Evolutionary conservation across 2,329 filamentous ascomycete genomes (phyloP).

Genomic region (Lanzia echinophila): DNA sequence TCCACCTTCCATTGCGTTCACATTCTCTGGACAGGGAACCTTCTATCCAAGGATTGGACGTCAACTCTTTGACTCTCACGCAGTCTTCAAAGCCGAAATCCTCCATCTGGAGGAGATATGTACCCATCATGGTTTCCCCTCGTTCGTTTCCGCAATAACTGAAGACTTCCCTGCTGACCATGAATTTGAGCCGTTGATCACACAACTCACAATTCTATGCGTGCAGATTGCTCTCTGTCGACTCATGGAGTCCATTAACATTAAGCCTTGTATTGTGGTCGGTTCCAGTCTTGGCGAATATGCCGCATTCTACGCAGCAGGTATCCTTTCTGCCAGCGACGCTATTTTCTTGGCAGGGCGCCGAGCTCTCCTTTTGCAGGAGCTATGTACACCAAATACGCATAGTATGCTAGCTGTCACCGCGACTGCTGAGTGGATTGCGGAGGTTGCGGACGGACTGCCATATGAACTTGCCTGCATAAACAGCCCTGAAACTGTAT

Average conservation of each 20-base stretch:
- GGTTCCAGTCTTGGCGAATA: conserved; percentile 39
- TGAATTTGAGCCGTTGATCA: background rate
- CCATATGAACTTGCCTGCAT: background rate
- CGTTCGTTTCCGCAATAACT: background rate
- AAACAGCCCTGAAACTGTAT: background rate
- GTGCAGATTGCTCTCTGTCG: background rate
- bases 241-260: background rate
- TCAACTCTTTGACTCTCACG: background rate
- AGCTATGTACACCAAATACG: conserved; percentile 56
- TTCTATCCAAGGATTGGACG: background rate
- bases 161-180: background rate
- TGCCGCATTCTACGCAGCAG: conserved; percentile 61
- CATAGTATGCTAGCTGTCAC: conserved; percentile 59
- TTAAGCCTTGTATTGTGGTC: conserved; percentile 39
- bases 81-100: background rate
- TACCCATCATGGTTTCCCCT: background rate
- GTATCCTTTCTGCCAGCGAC: conserved; percentile 62
- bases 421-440: conserved; percentile 34
- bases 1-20: conserved; percentile 30
- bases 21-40: conserved; percentile 3
- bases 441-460: background rate
- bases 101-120: background rate
- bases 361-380: conserved; percentile 56
- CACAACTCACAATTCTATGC: background rate
- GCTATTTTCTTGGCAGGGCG: conserved; percentile 63